A percentile compares a stretch with the other conserved stretches of the same genome.
Conservation (phyloP, 2,329 filamentous ascomycete species). For the Ceratocystis papillata region DNA sequence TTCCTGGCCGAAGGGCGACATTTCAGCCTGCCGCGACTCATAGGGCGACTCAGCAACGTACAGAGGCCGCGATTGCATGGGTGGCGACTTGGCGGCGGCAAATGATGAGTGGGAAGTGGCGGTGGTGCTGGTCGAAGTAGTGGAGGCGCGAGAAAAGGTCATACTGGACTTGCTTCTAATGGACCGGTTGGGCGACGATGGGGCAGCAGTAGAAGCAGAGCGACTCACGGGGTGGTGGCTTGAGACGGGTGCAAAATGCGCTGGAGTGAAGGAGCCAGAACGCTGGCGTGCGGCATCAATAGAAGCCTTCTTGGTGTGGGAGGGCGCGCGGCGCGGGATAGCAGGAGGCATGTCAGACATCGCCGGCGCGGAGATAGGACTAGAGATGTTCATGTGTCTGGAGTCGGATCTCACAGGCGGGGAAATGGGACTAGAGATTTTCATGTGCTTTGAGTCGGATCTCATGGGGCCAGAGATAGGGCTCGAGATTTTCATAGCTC, state of each 20-base stretch:
- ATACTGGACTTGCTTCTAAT: slow-evolving; percentile 26
- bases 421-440: too few relatives aligned
- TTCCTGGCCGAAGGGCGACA: slow-evolving; percentile 77
- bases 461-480: neutral
- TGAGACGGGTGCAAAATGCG: slow-evolving; percentile 34
- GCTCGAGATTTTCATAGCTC: too few relatives aligned
- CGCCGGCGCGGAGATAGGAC: slow-evolving; percentile 27
- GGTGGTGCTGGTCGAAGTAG: slow-evolving; percentile 16
- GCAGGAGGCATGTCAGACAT: slow-evolving; percentile 45
- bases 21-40: slow-evolving; percentile 30
- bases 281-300: slow-evolving; percentile 60
- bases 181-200: slow-evolving; percentile 40
- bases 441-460: neutral
- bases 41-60: slow-evolving; percentile 29
- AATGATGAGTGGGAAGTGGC: slow-evolving; percentile 23
- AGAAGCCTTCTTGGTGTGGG: slow-evolving; percentile 75
- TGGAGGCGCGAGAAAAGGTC: slow-evolving; percentile 28
- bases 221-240: slow-evolving; percentile 40
- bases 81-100: slow-evolving; percentile 29
- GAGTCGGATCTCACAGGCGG: too few relatives aligned
- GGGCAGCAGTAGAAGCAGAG: slow-evolving; percentile 47
- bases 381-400: neutral
- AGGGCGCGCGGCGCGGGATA: slow-evolving; percentile 68
- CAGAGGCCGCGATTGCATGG: slow-evolving; percentile 29
- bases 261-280: slow-evolving; percentile 50